These are phyloP conservation scores for Bacidia gigantensis DNA, from an alignment of 495 filamentous ascomycete species.

Conservation along the genomic window DNA sequence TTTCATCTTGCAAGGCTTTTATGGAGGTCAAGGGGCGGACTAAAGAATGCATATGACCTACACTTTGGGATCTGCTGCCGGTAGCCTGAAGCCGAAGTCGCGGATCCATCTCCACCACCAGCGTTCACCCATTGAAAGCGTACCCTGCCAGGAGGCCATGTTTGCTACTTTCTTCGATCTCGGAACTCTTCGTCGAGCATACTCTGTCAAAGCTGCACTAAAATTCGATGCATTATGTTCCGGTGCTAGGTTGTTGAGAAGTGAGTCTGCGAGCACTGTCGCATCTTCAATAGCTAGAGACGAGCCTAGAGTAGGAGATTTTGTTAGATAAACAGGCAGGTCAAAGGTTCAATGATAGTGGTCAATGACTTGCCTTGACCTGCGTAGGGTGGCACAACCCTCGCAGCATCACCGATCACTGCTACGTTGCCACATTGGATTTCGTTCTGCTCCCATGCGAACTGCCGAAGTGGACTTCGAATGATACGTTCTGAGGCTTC, in stretches of 20 bases:
- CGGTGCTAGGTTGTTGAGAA: not conserved
- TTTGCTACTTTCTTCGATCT: not conserved
- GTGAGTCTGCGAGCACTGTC: not conserved
- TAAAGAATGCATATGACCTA: not conserved
- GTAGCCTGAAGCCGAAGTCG: not conserved
- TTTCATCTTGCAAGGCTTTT: too few species aligned
- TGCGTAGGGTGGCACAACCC: not conserved
- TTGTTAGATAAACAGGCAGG: not conserved
- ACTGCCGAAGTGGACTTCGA: not conserved
- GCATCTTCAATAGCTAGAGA: not conserved
- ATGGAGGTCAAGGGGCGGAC: not conserved
- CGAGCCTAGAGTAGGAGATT: not conserved
- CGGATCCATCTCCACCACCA: not conserved
- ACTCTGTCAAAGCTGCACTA: not conserved
- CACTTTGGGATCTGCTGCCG: not conserved
- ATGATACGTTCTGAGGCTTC: not conserved
- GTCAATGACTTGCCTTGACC: not conserved
- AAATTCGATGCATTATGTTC: not conserved
- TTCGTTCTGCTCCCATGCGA: not conserved
- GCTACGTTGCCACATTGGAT: not conserved
- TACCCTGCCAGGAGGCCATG: not conserved
- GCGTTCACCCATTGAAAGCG: not conserved
- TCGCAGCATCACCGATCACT: not conserved
- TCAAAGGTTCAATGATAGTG: not conserved
- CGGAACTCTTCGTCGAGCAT: not conserved